Percentiles rank a stretch among this genome's conserved stretches.
These are phyloP conservation scores for Cadophora sp. DNA, from an alignment of 2,329 filamentous ascomycete genomes.

Conservation along the genomic window DNA sequence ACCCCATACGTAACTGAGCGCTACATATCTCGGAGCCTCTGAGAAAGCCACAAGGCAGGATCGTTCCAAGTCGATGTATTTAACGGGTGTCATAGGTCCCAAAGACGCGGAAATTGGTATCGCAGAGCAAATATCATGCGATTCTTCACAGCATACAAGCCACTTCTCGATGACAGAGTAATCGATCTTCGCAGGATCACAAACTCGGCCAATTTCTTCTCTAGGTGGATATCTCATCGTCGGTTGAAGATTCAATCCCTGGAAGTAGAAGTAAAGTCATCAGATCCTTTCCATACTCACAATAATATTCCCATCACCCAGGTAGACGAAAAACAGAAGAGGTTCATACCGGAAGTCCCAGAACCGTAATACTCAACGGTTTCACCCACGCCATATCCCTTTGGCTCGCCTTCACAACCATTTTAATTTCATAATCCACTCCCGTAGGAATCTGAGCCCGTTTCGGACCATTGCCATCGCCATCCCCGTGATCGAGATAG, in stretches of 20 bases:
- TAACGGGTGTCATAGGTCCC: slow-evolving; percentile 3
- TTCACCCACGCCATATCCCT: slow-evolving; percentile 1
- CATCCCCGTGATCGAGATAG: slow-evolving; percentile 4
- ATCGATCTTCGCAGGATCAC: slow-evolving; percentile 12
- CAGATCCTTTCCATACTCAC: background rate
- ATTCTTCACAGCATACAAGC: slow-evolving; percentile 14
- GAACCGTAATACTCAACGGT: background rate
- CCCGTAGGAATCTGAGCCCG: no score
- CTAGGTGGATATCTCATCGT: slow-evolving; percentile 14
- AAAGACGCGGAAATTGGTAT: background rate
- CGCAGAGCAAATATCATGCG: slow-evolving; percentile 9
- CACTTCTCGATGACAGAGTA: slow-evolving; percentile 12
- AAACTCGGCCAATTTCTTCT: slow-evolving; percentile 6
- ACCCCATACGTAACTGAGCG: slow-evolving; percentile 34
- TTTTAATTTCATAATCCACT: background rate
- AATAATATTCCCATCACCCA: background rate
- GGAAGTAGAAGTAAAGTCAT: background rate
- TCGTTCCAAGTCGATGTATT: slow-evolving; percentile 13
- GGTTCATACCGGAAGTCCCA: background rate
- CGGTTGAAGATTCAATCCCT: slow-evolving; percentile 7
- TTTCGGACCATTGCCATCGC: no score
- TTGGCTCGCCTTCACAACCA: background rate
- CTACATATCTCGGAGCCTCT: slow-evolving; percentile 20
- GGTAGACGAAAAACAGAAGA: background rate
- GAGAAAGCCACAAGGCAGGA: slow-evolving; percentile 14